Evolutionary conservation across 495 filamentous ascomycete genomes (phyloP).

Genomic region (Letharia columbiana): DNA sequence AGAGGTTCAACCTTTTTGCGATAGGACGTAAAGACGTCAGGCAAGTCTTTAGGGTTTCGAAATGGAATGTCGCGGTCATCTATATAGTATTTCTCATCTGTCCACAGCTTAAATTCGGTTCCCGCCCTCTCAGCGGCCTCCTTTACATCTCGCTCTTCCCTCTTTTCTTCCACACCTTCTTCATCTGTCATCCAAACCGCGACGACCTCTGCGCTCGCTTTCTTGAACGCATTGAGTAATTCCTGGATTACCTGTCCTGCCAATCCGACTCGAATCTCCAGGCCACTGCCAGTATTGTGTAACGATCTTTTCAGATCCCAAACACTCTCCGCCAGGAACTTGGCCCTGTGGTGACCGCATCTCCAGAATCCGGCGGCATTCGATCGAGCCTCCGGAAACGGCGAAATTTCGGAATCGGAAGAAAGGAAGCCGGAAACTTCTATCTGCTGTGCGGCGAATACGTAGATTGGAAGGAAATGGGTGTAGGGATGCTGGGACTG

Average conservation of each 20-base stretch:
- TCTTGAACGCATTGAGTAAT: conserved; percentile 41
- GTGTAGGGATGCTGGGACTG: conserved; percentile 46
- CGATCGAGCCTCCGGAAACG: conserved; percentile 52
- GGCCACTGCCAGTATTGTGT: conserved; percentile 44
- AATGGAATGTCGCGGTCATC: conserved; percentile 55
- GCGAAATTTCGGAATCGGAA: conserved; percentile 31
- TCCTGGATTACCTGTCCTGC: conserved; percentile 43
- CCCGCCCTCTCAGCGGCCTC: conserved; percentile 38
- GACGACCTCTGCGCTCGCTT: conserved; percentile 38
- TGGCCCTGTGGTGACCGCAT: conserved; percentile 58
- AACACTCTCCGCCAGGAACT: conserved; percentile 57
- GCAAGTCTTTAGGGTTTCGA: conserved; percentile 41
- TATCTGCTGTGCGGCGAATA: conserved; percentile 55
- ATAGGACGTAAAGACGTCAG: conserved; percentile 61
- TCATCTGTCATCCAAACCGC: conserved; percentile 62
- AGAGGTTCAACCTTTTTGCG: conserved; percentile 59
- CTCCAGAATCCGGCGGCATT: conserved; percentile 52
- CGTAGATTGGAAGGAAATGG: conserved; percentile 57
- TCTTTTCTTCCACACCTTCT: conserved; percentile 55
- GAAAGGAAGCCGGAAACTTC: conserved; percentile 61
- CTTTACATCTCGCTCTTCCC: conserved; percentile 47
- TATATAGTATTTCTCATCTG: conserved; percentile 65
- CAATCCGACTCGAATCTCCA: conserved; percentile 55
- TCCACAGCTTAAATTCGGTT: conserved; percentile 50
- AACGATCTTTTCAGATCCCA: conserved; percentile 57